Conservation (phyloP, 257 asterid species). For the Solanum virginianum region DNA sequence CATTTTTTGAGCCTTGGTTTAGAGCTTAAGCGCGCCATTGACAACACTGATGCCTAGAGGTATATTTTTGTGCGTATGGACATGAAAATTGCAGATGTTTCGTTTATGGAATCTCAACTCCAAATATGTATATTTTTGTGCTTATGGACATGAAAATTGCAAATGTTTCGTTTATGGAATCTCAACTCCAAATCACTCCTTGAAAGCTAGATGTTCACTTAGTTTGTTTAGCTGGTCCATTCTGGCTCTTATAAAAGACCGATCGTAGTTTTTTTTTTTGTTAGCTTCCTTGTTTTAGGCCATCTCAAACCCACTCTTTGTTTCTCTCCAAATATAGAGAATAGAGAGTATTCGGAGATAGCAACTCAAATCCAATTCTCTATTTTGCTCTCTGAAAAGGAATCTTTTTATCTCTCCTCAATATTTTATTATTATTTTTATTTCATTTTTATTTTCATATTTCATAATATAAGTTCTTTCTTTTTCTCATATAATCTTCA, state of each 20-base stretch:
- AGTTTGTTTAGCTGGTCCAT: not conserved
- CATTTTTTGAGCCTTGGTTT: not conserved
- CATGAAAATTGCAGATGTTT: not conserved
- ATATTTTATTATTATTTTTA: no score
- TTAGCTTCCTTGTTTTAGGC: not conserved
- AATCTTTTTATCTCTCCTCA: no score
- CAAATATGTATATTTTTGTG: not conserved
- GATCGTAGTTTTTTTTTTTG: not conserved
- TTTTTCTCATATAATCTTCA: no score
- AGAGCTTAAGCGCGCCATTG: not conserved
- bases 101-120: not conserved
- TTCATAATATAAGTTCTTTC: no score
- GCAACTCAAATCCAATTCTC: no score
- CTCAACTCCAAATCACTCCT: not conserved
- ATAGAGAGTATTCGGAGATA: no score
- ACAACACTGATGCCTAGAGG: not conserved
- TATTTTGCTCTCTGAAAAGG: no score
- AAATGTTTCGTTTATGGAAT: not conserved
- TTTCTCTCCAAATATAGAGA: no score
- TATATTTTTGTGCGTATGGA: not conserved
- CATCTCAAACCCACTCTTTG: no score
- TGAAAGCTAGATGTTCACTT: not conserved
- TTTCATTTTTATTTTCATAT: no score
- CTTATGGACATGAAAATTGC: not conserved
- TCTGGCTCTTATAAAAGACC: not conserved